A percentile compares a stretch with the other conserved stretches of the same genome.
Evolutionary conservation across 2,329 filamentous ascomycete species (phyloP).

Genomic region (Coniella lustricola): DNA sequence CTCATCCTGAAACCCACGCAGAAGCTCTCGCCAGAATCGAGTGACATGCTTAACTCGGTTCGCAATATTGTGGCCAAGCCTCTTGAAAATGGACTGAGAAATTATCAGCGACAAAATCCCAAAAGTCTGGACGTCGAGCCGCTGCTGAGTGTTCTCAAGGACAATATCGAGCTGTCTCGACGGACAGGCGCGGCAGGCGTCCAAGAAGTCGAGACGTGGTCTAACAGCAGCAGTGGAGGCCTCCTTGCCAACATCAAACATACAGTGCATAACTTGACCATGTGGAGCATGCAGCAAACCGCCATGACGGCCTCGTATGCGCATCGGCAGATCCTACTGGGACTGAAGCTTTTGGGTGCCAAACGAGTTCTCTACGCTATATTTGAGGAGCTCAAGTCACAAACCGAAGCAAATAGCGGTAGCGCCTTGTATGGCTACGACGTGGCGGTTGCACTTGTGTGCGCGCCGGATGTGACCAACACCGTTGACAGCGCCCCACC

Average conservation of each 20-base stretch:
- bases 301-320: slow-evolving; percentile 60
- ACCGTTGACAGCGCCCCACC: slow-evolving; percentile 36
- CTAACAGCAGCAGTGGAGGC: slow-evolving; percentile 46
- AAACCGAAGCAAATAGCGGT: slow-evolving; percentile 52
- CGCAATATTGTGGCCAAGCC: slow-evolving; percentile 65
- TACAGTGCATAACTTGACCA: slow-evolving; percentile 54
- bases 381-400: slow-evolving; percentile 59
- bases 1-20: slow-evolving; percentile 64
- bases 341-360: slow-evolving; percentile 54
- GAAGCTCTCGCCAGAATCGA: slow-evolving; percentile 60
- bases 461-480: slow-evolving; percentile 54
- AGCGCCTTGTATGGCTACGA: slow-evolving; percentile 53
- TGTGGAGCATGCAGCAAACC: slow-evolving; percentile 57
- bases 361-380: slow-evolving; percentile 54
- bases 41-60: slow-evolving; percentile 62
- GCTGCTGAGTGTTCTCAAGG: slow-evolving; percentile 58
- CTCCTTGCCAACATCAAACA: slow-evolving; percentile 51
- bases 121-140: slow-evolving; percentile 63
- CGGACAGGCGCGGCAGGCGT: slow-evolving; percentile 56
- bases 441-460: slow-evolving; percentile 61
- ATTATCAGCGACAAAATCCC: slow-evolving; percentile 60
- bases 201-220: slow-evolving; percentile 64
- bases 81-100: slow-evolving; percentile 59
- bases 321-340: slow-evolving; percentile 61
- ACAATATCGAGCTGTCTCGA: slow-evolving; percentile 50